Evolutionary conservation across 2,329 filamentous ascomycete genomes (phyloP).

Genomic region (Colletotrichum viniferum): DNA sequence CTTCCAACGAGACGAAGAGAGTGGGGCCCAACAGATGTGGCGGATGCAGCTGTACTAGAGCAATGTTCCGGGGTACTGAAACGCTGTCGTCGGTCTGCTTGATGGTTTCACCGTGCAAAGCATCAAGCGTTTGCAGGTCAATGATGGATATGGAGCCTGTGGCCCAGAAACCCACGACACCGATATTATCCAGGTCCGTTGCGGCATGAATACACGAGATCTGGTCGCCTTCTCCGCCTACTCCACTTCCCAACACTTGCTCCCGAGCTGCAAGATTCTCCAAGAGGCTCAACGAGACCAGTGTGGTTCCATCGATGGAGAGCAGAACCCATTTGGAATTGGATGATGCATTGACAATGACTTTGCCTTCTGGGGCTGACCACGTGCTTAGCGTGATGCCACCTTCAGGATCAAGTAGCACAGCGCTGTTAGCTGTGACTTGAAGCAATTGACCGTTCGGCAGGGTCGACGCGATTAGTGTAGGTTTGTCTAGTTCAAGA

Average conservation of each 20-base stretch:
- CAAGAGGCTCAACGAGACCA: constrained; percentile 71
- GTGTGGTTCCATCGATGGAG: constrained; percentile 74
- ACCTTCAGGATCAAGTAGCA: constrained; percentile 18
- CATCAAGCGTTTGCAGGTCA: constrained; percentile 67
- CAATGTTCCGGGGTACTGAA: constrained; percentile 82
- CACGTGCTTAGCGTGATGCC: constrained; percentile 21
- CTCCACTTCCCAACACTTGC: constrained; percentile 63
- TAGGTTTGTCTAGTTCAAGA: constrained; percentile 71
- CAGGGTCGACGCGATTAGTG: constrained; percentile 71
- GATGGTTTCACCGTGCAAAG: constrained; percentile 68
- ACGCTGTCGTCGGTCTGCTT: constrained; percentile 66
- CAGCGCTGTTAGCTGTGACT: constrained; percentile 6
- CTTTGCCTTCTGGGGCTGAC: constrained; percentile 40
- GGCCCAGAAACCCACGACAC: constrained; percentile 87
- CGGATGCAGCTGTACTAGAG: constrained; percentile 78
- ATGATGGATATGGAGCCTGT: constrained; percentile 80
- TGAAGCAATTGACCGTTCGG: constrained; percentile 17
- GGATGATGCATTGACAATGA: constrained; percentile 79
- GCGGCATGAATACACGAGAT: constrained; percentile 85
- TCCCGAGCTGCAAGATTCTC: constrained; percentile 61
- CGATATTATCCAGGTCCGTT: constrained; percentile 64
- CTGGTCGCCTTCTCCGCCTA: constrained; percentile 59
- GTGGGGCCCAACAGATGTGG: constrained; percentile 65
- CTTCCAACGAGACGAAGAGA: constrained; percentile 87
- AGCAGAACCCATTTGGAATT: constrained; percentile 74